These are phyloP conservation scores for Cephalotrichum gorgonifer DNA, from an alignment of 2,329 filamentous ascomycete genomes.

Conservation along the genomic window DNA sequence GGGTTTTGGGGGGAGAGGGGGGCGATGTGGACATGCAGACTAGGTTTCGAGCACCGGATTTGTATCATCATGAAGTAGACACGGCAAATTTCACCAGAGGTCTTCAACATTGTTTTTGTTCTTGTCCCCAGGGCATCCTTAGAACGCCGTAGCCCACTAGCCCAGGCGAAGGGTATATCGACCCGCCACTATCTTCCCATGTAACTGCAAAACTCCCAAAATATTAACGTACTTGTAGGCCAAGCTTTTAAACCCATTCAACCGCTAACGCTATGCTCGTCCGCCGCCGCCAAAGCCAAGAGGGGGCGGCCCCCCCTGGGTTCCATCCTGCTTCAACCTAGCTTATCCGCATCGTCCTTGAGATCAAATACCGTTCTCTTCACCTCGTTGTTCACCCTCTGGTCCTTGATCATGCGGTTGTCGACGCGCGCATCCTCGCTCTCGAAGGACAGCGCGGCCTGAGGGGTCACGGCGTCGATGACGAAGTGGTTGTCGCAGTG, in stretches of 20 bases:
- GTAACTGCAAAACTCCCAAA: not conserved
- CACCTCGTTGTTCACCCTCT: constrained; percentile 52
- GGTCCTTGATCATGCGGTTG: constrained; percentile 85
- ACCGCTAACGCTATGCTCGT: not conserved
- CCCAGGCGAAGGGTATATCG: not conserved
- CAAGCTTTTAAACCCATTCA: not conserved
- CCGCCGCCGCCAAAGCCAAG: too few relatives aligned
- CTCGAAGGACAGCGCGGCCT: constrained; percentile 76
- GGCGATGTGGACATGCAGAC: not conserved
- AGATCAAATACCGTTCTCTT: constrained; percentile 64
- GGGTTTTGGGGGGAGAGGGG: not conserved
- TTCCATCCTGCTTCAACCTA: constrained; percentile 48
- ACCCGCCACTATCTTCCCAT: not conserved
- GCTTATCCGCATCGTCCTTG: constrained; percentile 60
- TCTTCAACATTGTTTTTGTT: not conserved
- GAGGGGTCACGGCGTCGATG: constrained; percentile 75
- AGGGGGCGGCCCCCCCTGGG: too few relatives aligned
- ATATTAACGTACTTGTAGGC: not conserved
- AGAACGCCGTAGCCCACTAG: not conserved
- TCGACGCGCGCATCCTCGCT: constrained; percentile 83
- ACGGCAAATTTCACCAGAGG: not conserved
- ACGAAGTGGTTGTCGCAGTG: constrained; percentile 99
- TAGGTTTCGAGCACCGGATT: constrained; percentile 2
- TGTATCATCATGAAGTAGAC: constrained; percentile 6
- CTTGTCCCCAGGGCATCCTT: not conserved